Evolutionary conservation across 208 protist genomes (phyloP).

Genomic region (Tritrichomonas musculus): DNA sequence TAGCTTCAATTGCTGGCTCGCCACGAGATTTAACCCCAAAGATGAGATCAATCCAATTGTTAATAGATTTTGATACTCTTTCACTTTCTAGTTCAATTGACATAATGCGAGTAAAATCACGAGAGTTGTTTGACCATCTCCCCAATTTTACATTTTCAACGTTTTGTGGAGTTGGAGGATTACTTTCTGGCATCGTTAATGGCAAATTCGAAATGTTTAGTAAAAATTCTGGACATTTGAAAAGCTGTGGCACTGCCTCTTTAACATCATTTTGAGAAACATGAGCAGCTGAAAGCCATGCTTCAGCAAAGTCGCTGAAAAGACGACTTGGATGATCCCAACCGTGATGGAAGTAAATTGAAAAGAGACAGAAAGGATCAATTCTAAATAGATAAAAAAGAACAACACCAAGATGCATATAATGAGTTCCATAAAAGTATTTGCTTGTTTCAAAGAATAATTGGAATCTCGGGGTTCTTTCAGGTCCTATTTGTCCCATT

Average conservation of each 20-base stretch:
- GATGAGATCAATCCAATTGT: not conserved
- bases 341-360: not conserved
- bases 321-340: not conserved
- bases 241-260: not conserved
- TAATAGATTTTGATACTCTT: not conserved
- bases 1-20: not conserved
- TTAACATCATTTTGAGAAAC: not conserved
- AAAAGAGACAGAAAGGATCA: not conserved
- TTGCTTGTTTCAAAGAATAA: not conserved
- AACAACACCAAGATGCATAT: not conserved
- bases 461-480: not conserved
- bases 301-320: not conserved
- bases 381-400: not conserved
- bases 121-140: not conserved
- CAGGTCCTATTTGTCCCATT: not conserved
- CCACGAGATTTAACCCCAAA: not conserved
- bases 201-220: not conserved
- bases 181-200: not conserved
- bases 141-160: not conserved
- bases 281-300: not conserved
- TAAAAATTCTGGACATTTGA: not conserved
- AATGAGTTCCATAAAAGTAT: not conserved
- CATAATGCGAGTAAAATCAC: not conserved
- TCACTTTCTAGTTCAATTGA: not conserved
- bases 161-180: not conserved